A percentile compares a stretch with the other conserved stretches of the same genome.
These are phyloP conservation scores for Ettlia oleoabundans DNA, from an alignment of 139 green algal genomes.

Conservation along the genomic window DNA sequence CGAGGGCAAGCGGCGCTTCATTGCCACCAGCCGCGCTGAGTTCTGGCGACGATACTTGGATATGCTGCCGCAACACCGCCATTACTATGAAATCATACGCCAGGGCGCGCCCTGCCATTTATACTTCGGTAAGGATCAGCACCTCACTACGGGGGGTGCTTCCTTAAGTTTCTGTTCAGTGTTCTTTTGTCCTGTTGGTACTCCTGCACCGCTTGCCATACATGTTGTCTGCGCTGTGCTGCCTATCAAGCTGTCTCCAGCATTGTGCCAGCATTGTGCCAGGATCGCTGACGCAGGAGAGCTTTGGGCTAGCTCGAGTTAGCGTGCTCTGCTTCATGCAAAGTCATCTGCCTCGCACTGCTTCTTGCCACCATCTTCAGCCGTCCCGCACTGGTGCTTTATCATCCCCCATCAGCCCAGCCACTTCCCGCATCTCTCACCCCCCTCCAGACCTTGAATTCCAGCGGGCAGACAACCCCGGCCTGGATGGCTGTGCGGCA, in stretches of 20 bases:
- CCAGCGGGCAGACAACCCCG: constrained; percentile 61
- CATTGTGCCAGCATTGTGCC: not conserved
- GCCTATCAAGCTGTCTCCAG: too few relatives aligned
- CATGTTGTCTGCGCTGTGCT: not conserved
- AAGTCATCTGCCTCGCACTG: too few relatives aligned
- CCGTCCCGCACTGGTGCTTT: too few relatives aligned
- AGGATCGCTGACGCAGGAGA: too few relatives aligned
- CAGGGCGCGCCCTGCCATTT: constrained; percentile 79
- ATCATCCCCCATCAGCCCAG: too few relatives aligned
- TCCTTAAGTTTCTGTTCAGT: not conserved
- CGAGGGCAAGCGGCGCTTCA: constrained; percentile 47
- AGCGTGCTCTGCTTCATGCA: not conserved
- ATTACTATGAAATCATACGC: constrained; percentile 71
- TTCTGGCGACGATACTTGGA: constrained; percentile 54
- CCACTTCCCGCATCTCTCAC: not conserved
- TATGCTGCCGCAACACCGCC: constrained; percentile 39
- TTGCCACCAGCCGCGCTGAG: constrained; percentile 44
- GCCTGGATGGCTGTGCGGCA: constrained; percentile 59
- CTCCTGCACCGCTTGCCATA: not conserved
- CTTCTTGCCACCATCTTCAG: too few relatives aligned
- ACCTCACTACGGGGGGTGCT: not conserved
- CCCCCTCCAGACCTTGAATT: constrained; percentile 78
- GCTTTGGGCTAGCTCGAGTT: not conserved
- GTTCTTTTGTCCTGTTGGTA: not conserved
- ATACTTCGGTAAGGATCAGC: constrained; percentile 69